Evolutionary conservation across 768 basidiomycete species (phyloP), one percentile per base, ranked within the genome.

Genomic region (Cystofilobasidium capitatum): DNA sequence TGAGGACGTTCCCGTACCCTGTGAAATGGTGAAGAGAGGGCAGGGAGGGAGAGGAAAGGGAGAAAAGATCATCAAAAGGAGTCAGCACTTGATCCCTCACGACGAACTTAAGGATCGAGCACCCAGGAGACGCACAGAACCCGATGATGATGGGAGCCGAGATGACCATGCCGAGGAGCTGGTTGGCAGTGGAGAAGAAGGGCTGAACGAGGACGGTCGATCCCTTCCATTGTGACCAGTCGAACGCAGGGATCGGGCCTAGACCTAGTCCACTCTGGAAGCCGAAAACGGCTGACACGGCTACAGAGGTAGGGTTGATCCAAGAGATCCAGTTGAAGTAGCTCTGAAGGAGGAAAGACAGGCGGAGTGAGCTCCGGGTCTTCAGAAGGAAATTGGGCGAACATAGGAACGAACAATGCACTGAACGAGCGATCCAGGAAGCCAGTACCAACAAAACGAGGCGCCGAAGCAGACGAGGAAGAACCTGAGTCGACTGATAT

Each of bases 121-220:
- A n/a, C n/a, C n/a, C n/a, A n/a, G n/a, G n/a, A n/a, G n/a, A n/a
- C n/a, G n/a, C n/a, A n/a, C n/a, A n/a, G n/a, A n/a, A n/a, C 22
- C 73, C 73, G 14, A 70, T 26, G 40, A 71, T 71, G 60, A 67
- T 66, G 59, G 74, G 71, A 51, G 70, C 65, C 5, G 69, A 16
- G 59, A 72, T 39, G 29, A 73, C 10, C 69, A 70, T 74, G 33
- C 80, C 81, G 9, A 75, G 71, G 20, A 78, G 75, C 39, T 73
- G 73, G 74, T 80, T 80, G 16, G 73, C 71, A 47, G 78, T 79
- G 9, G 78, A 74, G 77, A 79, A 79, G 65, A 76, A 77, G 5
- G 77, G 78, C 9, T 68, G 69, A 63, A 77, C 74, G 45, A 79
- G 57, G 35, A 65, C 1, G 76, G 65, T 72, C 71, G 16, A 69